Conservation (phyloP, 139 green algal genomes). For the Diplosphaera chodatii region DNA sequence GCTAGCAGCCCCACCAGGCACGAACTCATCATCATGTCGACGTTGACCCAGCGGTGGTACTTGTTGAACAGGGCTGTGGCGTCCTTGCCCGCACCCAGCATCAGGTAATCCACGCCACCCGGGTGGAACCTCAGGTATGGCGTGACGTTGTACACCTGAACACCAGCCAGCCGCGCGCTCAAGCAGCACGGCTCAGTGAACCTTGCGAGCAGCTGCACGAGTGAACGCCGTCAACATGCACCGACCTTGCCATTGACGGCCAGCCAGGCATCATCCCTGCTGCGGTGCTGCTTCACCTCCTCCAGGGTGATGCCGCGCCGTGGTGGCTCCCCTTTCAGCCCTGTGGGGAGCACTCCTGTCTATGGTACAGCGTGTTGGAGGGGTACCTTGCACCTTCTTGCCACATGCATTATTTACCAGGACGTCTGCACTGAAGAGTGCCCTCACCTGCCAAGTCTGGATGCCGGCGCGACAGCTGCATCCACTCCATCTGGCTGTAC, state of each 20-base stretch:
- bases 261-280: slow-evolving; percentile 83
- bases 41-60: slow-evolving; percentile 92
- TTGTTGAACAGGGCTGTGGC: slow-evolving; percentile 84
- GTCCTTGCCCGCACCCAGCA: slow-evolving; percentile 74
- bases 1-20: slow-evolving; percentile 62
- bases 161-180: neutral
- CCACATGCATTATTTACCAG: too few species aligned
- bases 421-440: too few species aligned
- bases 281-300: slow-evolving; percentile 79
- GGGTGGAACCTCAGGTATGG: slow-evolving; percentile 82
- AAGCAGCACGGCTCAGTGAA: too few species aligned
- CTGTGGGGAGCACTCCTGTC: too few species aligned
- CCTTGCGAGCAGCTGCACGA: too few species aligned
- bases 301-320: slow-evolving; percentile 57
- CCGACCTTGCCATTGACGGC: slow-evolving; percentile 74
- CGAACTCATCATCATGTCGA: slow-evolving; percentile 69
- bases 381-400: too few species aligned
- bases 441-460: slow-evolving; percentile 34
- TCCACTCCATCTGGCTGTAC: slow-evolving; percentile 86
- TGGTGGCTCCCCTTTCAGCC: slow-evolving; percentile 17
- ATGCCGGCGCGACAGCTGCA: slow-evolving; percentile 27
- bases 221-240: too few species aligned
- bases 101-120: slow-evolving; percentile 64
- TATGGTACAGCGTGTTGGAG: too few species aligned
- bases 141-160: slow-evolving; percentile 81